Evolutionary conservation across 2,329 filamentous ascomycete genomes (phyloP).

Genomic region (Ceratocystiopsis brevicomis): DNA sequence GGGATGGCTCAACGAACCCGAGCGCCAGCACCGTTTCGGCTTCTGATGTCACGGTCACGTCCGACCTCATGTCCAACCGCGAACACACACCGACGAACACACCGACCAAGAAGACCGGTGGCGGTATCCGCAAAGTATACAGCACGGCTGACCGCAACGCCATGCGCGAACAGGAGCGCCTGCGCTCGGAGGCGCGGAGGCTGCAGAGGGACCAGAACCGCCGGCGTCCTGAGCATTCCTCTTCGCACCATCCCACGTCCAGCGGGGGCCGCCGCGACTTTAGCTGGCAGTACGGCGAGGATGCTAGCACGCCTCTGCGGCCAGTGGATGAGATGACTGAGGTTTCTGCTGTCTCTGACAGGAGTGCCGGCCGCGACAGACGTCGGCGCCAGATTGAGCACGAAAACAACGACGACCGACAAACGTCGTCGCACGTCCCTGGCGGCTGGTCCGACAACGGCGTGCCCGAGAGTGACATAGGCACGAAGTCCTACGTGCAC

Average conservation of each 20-base stretch:
- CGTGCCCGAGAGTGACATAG: constrained; percentile 25
- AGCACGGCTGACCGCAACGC: constrained; percentile 36
- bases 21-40: constrained; percentile 29
- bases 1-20: constrained; percentile 55
- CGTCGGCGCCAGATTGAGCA: constrained; percentile 4
- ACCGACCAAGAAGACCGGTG: constrained; percentile 23
- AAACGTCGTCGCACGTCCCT: constrained; percentile 15
- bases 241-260: constrained; percentile 6
- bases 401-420: constrained; percentile 10
- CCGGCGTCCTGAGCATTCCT: constrained; percentile 6
- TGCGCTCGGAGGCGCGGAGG: constrained; percentile 35
- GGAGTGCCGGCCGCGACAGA: too few relatives aligned
- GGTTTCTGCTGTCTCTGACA: too few relatives aligned
- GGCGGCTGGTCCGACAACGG: constrained; percentile 15
- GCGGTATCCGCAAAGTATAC: constrained; percentile 42
- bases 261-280: constrained; percentile 25
- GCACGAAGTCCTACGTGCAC: constrained; percentile 39
- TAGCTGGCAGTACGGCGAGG: constrained; percentile 30
- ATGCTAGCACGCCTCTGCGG: constrained; percentile 11
- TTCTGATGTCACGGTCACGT: constrained; percentile 26
- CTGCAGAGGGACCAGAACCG: constrained; percentile 34
- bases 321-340: constrained; percentile 13
- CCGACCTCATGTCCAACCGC: constrained; percentile 40
- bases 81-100: constrained; percentile 37
- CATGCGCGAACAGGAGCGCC: constrained; percentile 31